Evolutionary conservation across 2,329 filamentous ascomycete species (phyloP), one percentile per base, ranked within the genome.

Genomic region (Cryphonectria naterciae): DNA sequence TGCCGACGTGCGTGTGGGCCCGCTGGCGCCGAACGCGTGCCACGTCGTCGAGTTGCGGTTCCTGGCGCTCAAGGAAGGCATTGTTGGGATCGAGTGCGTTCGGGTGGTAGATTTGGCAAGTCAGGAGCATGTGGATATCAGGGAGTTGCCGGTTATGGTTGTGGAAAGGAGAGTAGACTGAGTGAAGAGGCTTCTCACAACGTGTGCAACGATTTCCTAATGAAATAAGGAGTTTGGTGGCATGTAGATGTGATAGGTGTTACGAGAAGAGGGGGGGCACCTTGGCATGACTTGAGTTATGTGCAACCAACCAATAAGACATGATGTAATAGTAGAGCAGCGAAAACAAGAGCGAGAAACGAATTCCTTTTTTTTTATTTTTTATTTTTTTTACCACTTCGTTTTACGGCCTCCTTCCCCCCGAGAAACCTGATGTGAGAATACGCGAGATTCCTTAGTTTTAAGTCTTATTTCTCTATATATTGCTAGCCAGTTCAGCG

Each of bases 61-160:
- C 74, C 82, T 94, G 68, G 90, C 92, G 4, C 81, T 94, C 67
- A 83, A 83, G 68, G 84, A 87, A 64, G 93, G 93, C 0, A 85
- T 93, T 43, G 85, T 93, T 41, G 85, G 86, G n/a, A 80, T 95
- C 2, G 93, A 95, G 75, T 90, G 90, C 2, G 84, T 95, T 28
- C 84, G 92, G 65, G 88, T 95, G 1, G 85, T 95, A 4, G 93
- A 96, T 78, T 78, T 95, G 72, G 88, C 84, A 32, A 92, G 88
- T 46, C 90, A 93, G 76, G 92, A 95, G 81, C 91, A 92, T 77
- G 90, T 93, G 4, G 92, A 95, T 79, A 89, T 95, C 68, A 86
- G 88, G 72, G 91, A 95, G 73, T 78, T 96, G 74, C 93, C 93
- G 0, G 89, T 87, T 61, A 88, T 94, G 75, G 81, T 93, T 68